A percentile compares a stretch with the other conserved stretches of the same genome.
These are phyloP conservation scores for Talaromyces sp. DNA, from an alignment of 2,329 filamentous ascomycete species.

Conservation along the genomic window DNA sequence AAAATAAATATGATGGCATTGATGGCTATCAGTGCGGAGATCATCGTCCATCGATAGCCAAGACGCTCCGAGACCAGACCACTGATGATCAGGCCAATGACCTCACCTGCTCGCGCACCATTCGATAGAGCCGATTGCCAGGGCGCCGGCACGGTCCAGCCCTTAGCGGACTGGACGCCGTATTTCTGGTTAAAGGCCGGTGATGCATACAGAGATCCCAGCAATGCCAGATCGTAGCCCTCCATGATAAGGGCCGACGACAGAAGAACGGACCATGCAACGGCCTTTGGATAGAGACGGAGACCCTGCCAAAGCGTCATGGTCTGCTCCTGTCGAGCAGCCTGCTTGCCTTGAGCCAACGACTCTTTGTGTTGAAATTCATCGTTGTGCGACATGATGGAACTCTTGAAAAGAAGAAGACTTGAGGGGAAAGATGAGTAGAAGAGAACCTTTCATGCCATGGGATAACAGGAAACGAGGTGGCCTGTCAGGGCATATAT, in stretches of 20 bases:
- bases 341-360: slow-evolving; percentile 32
- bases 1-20: slow-evolving; percentile 47
- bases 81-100: slow-evolving; percentile 1
- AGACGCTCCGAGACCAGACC: slow-evolving; percentile 43
- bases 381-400: not conserved
- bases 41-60: slow-evolving; percentile 33
- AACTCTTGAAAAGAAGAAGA: not conserved
- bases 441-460: not conserved
- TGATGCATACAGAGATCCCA: slow-evolving; percentile 68
- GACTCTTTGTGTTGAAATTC: not conserved
- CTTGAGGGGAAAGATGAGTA: not conserved
- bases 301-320: slow-evolving; percentile 73
- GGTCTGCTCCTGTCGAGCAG: slow-evolving; percentile 47
- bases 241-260: slow-evolving; percentile 89
- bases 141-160: slow-evolving; percentile 23
- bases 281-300: slow-evolving; percentile 78
- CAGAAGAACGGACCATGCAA: slow-evolving; percentile 76
- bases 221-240: slow-evolving; percentile 74
- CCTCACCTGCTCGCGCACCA: slow-evolving; percentile 5
- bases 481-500: not conserved
- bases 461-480: not conserved
- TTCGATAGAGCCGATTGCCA: slow-evolving; percentile 8
- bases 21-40: slow-evolving; percentile 44
- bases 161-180: slow-evolving; percentile 23
- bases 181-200: slow-evolving; percentile 39